A percentile compares a stretch with the other conserved stretches of the same genome.
These are phyloP conservation scores for Lachnellula occidentalis DNA, from an alignment of 2,329 filamentous ascomycete genomes.

Conservation along the genomic window DNA sequence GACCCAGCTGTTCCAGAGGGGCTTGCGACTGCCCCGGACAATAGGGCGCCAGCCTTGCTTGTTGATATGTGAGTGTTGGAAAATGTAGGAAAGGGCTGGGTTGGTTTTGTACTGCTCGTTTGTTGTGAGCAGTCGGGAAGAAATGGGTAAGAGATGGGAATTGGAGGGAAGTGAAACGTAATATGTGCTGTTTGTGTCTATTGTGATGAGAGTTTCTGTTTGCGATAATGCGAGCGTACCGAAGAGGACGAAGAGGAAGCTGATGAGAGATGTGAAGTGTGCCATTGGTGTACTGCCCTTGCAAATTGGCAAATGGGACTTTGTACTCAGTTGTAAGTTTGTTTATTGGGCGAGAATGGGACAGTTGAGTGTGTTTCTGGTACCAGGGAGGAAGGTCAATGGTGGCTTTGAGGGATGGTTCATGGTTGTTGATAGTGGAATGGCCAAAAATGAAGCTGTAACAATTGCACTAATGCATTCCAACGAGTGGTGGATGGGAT, in stretches of 20 bases:
- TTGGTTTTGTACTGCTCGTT: neutral
- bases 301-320: neutral
- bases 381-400: neutral
- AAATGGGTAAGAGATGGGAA: neutral
- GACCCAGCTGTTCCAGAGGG: too few relatives aligned
- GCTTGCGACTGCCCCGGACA: too few relatives aligned
- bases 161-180: neutral
- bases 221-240: neutral
- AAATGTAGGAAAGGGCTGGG: too few relatives aligned
- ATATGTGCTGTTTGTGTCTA: slow-evolving; percentile 9
- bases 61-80: too few relatives aligned
- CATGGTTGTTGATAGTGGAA: neutral
- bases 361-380: neutral
- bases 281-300: slow-evolving; percentile 4
- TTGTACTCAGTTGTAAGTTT: neutral
- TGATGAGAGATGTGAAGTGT: neutral
- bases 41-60: too few relatives aligned
- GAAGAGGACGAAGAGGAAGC: slow-evolving; percentile 3
- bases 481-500: neutral
- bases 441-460: neutral
- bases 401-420: neutral
- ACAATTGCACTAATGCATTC: neutral
- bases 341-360: too few relatives aligned
- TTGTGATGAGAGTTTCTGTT: neutral
- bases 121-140: neutral